Evolutionary conservation across 1,139 yeast genomes (phyloP).

Genomic region (Neolecta irregularis): DNA sequence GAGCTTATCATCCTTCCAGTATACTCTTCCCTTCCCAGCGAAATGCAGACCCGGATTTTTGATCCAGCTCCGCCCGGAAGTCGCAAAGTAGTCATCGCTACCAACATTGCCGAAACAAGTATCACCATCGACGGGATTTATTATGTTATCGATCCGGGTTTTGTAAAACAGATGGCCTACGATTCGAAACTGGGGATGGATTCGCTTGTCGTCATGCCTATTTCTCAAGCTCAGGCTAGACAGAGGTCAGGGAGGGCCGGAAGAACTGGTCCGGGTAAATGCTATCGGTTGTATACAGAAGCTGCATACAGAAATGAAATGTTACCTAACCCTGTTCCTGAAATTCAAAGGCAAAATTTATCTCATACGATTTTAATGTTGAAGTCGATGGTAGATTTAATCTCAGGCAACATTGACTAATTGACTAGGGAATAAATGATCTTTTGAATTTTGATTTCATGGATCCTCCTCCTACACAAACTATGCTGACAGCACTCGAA

Average conservation of each 20-base stretch:
- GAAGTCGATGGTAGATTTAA: constrained; percentile 44
- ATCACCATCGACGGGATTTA: constrained; percentile 85
- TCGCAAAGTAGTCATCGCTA: constrained; percentile 81
- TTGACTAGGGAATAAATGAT: constrained; percentile 83
- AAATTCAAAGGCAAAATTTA: constrained; percentile 67
- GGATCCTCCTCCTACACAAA: constrained; percentile 80
- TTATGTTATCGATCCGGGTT: constrained; percentile 85
- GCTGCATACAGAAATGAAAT: constrained; percentile 71
- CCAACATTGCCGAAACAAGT: constrained; percentile 94
- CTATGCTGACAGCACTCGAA: constrained; percentile 65
- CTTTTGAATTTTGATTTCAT: constrained; percentile 68
- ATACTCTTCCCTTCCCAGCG: constrained; percentile 84
- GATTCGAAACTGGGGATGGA: constrained; percentile 85
- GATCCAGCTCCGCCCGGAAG: constrained; percentile 71
- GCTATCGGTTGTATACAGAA: constrained; percentile 76
- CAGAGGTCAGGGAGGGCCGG: constrained; percentile 98
- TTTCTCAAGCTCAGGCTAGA: constrained; percentile 87
- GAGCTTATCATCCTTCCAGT: constrained; percentile 69
- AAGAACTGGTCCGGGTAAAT: constrained; percentile 89
- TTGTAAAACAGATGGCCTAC: constrained; percentile 72
- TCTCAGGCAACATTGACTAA: too few species aligned
- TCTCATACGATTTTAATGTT: constrained; percentile 59
- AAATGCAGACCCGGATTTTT: constrained; percentile 63
- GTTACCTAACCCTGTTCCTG: constrained; percentile 71
- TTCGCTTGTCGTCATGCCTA: constrained; percentile 65